Evolutionary conservation across 2,329 filamentous ascomycete genomes (phyloP).

Genomic region (Nakataea oryzae): DNA sequence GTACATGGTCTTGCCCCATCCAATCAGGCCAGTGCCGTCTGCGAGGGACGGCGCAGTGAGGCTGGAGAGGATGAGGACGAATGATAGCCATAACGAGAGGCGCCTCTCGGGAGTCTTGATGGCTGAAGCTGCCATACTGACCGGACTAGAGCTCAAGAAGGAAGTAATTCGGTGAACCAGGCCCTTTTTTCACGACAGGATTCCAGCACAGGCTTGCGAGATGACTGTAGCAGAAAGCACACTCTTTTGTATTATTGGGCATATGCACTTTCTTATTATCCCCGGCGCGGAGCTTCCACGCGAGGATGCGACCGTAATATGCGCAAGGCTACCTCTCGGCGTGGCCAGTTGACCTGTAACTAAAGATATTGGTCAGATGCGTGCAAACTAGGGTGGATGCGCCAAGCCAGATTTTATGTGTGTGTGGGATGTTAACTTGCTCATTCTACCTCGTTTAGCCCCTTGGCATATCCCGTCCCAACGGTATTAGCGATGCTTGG

Average conservation of each 20-base stretch:
- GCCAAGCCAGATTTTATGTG: neutral
- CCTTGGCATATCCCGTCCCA: neutral
- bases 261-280: no score
- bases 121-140: neutral
- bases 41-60: neutral
- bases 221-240: neutral
- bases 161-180: neutral
- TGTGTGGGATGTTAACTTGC: neutral
- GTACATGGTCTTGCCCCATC: constrained; percentile 24
- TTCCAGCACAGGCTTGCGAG: neutral
- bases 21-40: constrained; percentile 17
- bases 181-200: neutral
- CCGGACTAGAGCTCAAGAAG: neutral
- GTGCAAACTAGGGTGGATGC: neutral
- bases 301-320: no score
- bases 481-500: neutral
- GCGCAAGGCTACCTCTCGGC: neutral
- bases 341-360: neutral
- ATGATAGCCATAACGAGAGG: neutral
- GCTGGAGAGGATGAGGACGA: neutral
- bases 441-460: neutral
- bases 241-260: no score
- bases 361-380: neutral
- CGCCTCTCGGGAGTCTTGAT: no score
- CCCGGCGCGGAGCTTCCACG: no score